Conservation (phyloP, 1,139 yeast species). For the Blastobotrys malaysiensis region DNA sequence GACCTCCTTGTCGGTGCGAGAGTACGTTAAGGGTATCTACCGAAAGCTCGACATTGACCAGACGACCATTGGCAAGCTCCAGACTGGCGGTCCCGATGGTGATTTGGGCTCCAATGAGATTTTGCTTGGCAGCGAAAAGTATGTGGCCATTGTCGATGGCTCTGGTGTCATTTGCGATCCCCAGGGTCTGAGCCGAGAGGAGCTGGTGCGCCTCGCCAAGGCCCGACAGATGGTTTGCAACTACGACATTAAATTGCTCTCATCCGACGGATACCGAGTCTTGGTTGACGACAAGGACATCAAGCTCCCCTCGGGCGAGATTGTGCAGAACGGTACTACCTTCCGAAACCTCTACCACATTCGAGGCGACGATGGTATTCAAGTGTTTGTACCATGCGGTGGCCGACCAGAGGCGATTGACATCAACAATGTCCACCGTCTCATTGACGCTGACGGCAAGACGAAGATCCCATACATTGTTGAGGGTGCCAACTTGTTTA, state of each 20-base stretch:
- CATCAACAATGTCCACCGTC: slow-evolving; percentile 68
- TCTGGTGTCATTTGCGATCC: slow-evolving; percentile 94
- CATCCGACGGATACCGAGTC: slow-evolving; percentile 72
- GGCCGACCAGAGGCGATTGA: slow-evolving; percentile 98
- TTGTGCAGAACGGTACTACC: slow-evolving; percentile 78
- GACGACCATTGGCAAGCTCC: slow-evolving; percentile 67
- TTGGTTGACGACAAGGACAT: slow-evolving; percentile 82
- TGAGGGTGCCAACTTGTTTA: slow-evolving; percentile 95
- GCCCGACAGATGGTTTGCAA: slow-evolving; percentile 69
- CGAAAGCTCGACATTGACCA: slow-evolving; percentile 64
- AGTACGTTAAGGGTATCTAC: slow-evolving; percentile 85
- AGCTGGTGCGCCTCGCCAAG: slow-evolving; percentile 72
- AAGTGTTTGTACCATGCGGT: slow-evolving; percentile 94
- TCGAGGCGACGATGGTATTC: slow-evolving; percentile 59
- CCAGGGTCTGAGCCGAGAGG: slow-evolving; percentile 74
- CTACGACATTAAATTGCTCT: slow-evolving; percentile 62
- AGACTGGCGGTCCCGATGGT: slow-evolving; percentile 99
- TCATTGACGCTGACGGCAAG: slow-evolving; percentile 78
- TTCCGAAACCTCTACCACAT: slow-evolving; percentile 91
- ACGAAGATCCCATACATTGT: slow-evolving; percentile 80
- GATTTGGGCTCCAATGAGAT: slow-evolving; percentile 96
- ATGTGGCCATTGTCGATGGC: slow-evolving; percentile 90
- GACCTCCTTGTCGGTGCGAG: slow-evolving; percentile 93
- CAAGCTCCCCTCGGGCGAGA: slow-evolving; percentile 67
- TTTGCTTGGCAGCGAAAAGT: slow-evolving; percentile 74